Evolutionary conservation across 306 rosid genomes (phyloP), one percentile per base, ranked within the genome.

Genomic region (Gleditsia sinensis): DNA sequence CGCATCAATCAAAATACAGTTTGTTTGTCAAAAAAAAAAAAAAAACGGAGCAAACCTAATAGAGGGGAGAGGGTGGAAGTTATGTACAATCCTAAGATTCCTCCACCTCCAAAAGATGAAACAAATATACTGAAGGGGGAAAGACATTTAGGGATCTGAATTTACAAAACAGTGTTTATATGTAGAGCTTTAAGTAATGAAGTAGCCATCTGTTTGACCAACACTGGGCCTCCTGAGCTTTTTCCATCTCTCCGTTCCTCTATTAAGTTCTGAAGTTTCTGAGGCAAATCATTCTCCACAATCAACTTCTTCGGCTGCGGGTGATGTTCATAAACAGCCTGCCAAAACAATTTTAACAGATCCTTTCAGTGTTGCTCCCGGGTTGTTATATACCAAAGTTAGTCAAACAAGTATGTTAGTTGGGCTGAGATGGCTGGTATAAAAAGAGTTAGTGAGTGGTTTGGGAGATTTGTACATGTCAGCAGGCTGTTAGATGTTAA

Each of bases 171-270:
- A 49, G 97, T 93, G 74, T 93, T 93, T 56, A 93, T 93, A 71
- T 93, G 96, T 56, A 93, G 92, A 30, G 98, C 98, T 84, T 93
- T 93, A 48, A 93, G 95, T 67, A 93, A 82, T 42, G 97, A 91
- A 21, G 98, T 93, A 28, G 98, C 98, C 98, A 93, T 93, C 85
- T 93, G 98, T 77, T 93, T 93, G 71, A 93, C 98, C 93, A 93
- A 79, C 56, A 93, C 98, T 72, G 11, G 48, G n/a, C 48, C 48
- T 42, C 48, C 48, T 11, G 48, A 42, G 5, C 48, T 42, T 42
- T 91, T 97, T 23, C 98, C 97, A 67, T 93, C 98, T 84, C 98
- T 86, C 46, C 98, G 87, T 75, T 93, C 98, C 69, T 93, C 98
- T 42, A 93, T 93, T 53, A 93, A 79, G 80, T 86, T 91, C 84